Base-by-base conservation (phyloP, 2,329 filamentous ascomycete genomes). In the Blastomyces silverae region DNA sequence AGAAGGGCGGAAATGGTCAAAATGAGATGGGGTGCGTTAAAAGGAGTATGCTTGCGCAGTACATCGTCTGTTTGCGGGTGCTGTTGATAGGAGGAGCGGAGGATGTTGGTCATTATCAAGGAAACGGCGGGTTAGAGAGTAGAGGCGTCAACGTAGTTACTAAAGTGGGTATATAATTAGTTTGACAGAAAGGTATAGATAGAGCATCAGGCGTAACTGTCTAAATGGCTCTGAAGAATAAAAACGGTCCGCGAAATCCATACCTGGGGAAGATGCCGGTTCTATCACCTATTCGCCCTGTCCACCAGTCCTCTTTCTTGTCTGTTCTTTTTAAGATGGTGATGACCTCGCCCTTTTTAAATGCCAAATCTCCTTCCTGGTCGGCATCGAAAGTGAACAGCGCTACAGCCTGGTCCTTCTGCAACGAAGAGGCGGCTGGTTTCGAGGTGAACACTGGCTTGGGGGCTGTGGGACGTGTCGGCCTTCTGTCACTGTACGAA, bases 301-400 rank as follows among this genome's bases (percentile, higher is more conserved):
- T 97, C 94, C 93, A 97, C 93, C 93, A 97, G 76, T 97, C 93
- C 65, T 92, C 92, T 65, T 91, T 89, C 71, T 89, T 97, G 4
- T 97, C 91, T 5, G 93, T 97, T 77, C 90, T 89, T 81, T 99
- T 97, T 65, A 96, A 76, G 65, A 99, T 92, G 0, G 92, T 97
- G 69, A 99, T 97, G 64, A 97, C 78, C 39, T 99, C 94, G 25
- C 94, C 94, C 82, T 99, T 99, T 81, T 96, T 96, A 79, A 99
- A 99, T 0, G 89, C 91, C 64, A 97, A 76, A 75, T 99, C 93
- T 4, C 93, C 93, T 0, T 91, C 87, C 76, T 97, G 92, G 72
- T 96, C 93, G 0, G 92, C 88, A 68, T 97, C 93, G 74, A 99
- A 99, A 1, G 90, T 96, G 78, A 90, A 97, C 67, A 97, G 82